Evolutionary conservation across 768 basidiomycete species (phyloP), one percentile per base, ranked within the genome.

Genomic region (Suillus placidus): DNA sequence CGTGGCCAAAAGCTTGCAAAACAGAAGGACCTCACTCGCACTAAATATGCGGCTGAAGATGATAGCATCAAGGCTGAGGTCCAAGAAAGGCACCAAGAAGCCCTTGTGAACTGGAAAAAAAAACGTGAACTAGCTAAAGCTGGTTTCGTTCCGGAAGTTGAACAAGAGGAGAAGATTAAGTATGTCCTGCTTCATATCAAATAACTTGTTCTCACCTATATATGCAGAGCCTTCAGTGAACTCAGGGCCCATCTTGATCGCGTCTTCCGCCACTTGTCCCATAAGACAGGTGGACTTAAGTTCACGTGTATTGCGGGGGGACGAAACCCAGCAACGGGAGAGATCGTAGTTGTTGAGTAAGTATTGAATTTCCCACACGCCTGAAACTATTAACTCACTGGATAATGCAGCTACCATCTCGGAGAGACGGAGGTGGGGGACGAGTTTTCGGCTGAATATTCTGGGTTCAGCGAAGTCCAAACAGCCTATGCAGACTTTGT

Each of bases 261-360:
- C n/a, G n/a, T n/a, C n/a, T n/a, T n/a, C n/a, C n/a, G n/a, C n/a
- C n/a, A n/a, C n/a, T n/a, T n/a, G n/a, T n/a, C n/a, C n/a, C n/a
- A n/a, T n/a, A n/a, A n/a, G n/a, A n/a, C n/a, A n/a, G n/a, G n/a
- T n/a, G n/a, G n/a, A n/a, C n/a, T n/a, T n/a, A n/a, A n/a, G n/a
- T n/a, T n/a, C n/a, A n/a, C n/a, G n/a, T n/a, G n/a, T n/a, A n/a
- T n/a, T n/a, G n/a, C n/a, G n/a, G n/a, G n/a, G n/a, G n/a, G n/a
- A n/a, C n/a, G n/a, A n/a, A n/a, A n/a, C n/a, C n/a, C n/a, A 79
- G 9, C 43, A 8, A 45, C 20, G 8, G 43, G 43, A 9, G 43
- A n/a, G 8, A 20, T 45, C 4, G 43, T 45, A 20, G 20, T 45
- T 45, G 20, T 45, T 45, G 43, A 45, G 43, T 45, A 45, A 20